These are phyloP conservation scores for Hypoxylon rickii DNA, from an alignment of 495 filamentous ascomycete genomes.

Conservation along the genomic window DNA sequence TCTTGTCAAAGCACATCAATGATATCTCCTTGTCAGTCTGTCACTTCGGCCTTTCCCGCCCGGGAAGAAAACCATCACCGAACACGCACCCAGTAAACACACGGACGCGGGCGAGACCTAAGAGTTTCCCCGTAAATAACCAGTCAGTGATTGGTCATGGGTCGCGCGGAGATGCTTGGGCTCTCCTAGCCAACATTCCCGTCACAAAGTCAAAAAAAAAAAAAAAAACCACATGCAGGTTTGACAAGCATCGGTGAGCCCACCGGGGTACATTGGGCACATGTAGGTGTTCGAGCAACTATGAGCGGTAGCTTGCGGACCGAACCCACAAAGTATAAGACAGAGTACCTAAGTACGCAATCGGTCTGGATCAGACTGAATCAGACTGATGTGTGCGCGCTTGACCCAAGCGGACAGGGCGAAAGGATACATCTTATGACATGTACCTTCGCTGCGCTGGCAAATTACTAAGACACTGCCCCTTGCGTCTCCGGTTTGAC, in stretches of 20 bases:
- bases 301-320: too few species aligned
- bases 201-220: neutral
- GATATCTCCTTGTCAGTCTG: neutral
- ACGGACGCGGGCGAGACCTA: neutral
- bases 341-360: too few species aligned
- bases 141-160: neutral
- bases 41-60: neutral
- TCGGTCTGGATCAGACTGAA: too few species aligned
- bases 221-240: neutral
- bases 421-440: too few species aligned
- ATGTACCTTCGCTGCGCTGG: too few species aligned
- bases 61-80: neutral
- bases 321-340: too few species aligned
- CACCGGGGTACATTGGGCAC: too few species aligned
- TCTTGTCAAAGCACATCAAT: neutral
- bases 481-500: too few species aligned
- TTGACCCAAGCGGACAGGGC: too few species aligned
- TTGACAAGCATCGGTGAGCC: slow-evolving; percentile 7
- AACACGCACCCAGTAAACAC: neutral
- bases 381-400: too few species aligned
- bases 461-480: too few species aligned
- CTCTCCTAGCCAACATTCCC: neutral
- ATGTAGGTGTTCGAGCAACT: too few species aligned
- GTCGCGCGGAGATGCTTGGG: neutral
- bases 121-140: neutral